phyloP scores from a whole-genome alignment of 1,139 yeast genomes.

The Yamadazyma pseudoaaseri region DNA sequence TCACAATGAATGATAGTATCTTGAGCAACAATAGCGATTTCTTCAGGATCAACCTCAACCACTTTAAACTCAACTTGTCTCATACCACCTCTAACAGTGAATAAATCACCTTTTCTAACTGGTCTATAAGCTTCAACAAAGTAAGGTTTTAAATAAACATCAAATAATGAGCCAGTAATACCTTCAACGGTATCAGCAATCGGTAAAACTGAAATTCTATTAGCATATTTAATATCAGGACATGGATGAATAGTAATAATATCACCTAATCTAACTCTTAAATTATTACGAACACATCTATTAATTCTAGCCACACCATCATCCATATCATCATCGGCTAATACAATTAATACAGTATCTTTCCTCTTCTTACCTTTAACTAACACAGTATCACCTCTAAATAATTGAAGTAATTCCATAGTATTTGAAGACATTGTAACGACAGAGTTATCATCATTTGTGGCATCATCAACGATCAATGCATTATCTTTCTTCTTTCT shows the following conservation, averaged over 20 bases:
- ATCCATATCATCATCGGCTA: slow-evolving; percentile 95
- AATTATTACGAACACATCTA: slow-evolving; percentile 93
- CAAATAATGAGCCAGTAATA: slow-evolving; percentile 94
- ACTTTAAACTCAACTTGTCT: slow-evolving; percentile 98
- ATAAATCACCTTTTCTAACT: slow-evolving; percentile 95
- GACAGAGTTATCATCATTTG: slow-evolving; percentile 95
- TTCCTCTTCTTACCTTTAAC: slow-evolving; percentile 98
- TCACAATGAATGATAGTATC: slow-evolving; percentile 98
- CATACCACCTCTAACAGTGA: slow-evolving; percentile 97
- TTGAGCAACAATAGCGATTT: slow-evolving; percentile 96
- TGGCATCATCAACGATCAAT: slow-evolving; percentile 93
- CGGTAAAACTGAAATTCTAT: slow-evolving; percentile 92
- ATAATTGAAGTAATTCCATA: slow-evolving; percentile 90
- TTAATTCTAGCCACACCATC: slow-evolving; percentile 94
- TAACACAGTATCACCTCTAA: slow-evolving; percentile 96
- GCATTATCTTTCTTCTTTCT: slow-evolving; percentile 97
- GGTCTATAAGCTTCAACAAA: slow-evolving; percentile 99
- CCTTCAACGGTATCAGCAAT: slow-evolving; percentile 99
- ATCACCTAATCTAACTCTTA: slow-evolving; percentile 93
- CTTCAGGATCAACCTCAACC: slow-evolving; percentile 97
- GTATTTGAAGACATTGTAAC: slow-evolving; percentile 93
- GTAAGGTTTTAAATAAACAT: slow-evolving; percentile 94
- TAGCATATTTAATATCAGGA: slow-evolving; percentile 95
- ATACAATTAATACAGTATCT: slow-evolving; percentile 95
- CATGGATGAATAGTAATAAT: slow-evolving; percentile 89